These are phyloP conservation scores for Insectozyma bohioensis DNA, from an alignment of 1,139 yeast genomes.

Conservation along the genomic window DNA sequence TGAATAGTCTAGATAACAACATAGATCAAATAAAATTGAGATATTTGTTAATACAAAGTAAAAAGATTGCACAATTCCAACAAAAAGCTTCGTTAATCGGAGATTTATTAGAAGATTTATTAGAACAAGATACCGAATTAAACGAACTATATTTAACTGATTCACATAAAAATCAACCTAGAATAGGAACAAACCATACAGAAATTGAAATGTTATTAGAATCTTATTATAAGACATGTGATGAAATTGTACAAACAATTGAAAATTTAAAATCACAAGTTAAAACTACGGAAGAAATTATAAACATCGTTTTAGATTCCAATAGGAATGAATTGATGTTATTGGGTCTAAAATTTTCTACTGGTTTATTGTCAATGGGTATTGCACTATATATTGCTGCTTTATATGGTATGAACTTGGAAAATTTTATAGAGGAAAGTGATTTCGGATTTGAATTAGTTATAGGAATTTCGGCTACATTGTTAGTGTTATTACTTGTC, in stretches of 20 bases:
- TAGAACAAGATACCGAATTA: slow-evolving; percentile 43
- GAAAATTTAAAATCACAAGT: slow-evolving; percentile 42
- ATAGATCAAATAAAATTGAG: slow-evolving; percentile 41
- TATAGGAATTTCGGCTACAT: slow-evolving; percentile 26
- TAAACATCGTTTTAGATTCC: slow-evolving; percentile 45
- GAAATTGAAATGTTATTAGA: slow-evolving; percentile 46
- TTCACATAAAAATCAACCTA: slow-evolving; percentile 19
- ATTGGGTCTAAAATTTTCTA: slow-evolving; percentile 42
- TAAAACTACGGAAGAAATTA: slow-evolving; percentile 47
- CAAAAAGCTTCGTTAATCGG: slow-evolving; percentile 41
- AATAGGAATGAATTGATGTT: slow-evolving; percentile 50
- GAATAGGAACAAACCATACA: slow-evolving; percentile 37
- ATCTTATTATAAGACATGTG: slow-evolving; percentile 43
- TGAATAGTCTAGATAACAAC: slow-evolving; percentile 38
- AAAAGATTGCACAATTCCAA: slow-evolving; percentile 45
- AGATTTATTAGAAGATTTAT: slow-evolving; percentile 39
- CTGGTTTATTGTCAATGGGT: slow-evolving; percentile 44
- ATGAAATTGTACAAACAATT: slow-evolving; percentile 48
- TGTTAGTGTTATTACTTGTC: slow-evolving; percentile 25
- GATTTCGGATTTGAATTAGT: slow-evolving; percentile 42
- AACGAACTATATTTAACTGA: slow-evolving; percentile 42
- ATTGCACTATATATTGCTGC: slow-evolving; percentile 41
- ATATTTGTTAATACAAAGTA: slow-evolving; percentile 42
- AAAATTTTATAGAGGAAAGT: slow-evolving; percentile 83
- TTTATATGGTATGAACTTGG: slow-evolving; percentile 67